Conservation (phyloP, 2,329 filamentous ascomycete genomes). For the Geosmithia flava region DNA sequence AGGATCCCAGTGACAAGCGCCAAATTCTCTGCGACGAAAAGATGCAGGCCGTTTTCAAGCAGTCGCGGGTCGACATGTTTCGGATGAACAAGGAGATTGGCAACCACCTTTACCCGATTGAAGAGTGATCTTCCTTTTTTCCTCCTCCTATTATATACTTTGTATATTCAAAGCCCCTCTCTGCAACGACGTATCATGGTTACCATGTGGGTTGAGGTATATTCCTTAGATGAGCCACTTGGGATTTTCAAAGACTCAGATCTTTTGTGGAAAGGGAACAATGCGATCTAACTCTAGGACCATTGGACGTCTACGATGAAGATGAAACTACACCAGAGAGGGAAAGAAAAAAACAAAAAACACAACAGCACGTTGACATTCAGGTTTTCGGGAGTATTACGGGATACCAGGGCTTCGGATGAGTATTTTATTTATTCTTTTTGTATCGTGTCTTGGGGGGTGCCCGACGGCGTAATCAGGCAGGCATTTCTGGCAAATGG, state of each 20-base stretch:
- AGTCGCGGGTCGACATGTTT: slow-evolving; percentile 92
- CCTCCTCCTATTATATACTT: neutral
- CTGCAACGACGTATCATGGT: too few relatives aligned
- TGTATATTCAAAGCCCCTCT: neutral
- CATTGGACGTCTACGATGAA: too few relatives aligned
- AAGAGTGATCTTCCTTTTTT: slow-evolving; percentile 33
- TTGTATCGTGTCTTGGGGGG: neutral
- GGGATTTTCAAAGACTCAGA: too few relatives aligned
- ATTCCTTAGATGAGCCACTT: too few relatives aligned
- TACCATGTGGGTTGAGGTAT: too few relatives aligned
- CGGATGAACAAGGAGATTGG: slow-evolving; percentile 97
- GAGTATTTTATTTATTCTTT: neutral
- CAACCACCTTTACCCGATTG: slow-evolving; percentile 75
- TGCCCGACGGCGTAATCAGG: neutral
- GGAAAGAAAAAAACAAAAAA: neutral
- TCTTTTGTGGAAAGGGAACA: too few relatives aligned
- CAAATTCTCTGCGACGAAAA: slow-evolving; percentile 88
- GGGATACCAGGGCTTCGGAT: neutral
- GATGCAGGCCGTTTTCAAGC: slow-evolving; percentile 86
- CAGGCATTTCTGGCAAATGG: neutral
- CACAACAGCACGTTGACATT: neutral
- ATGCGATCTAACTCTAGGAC: too few relatives aligned
- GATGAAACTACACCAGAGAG: too few relatives aligned
- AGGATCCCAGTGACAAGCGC: slow-evolving; percentile 83
- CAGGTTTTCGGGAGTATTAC: neutral